phyloP scores from a whole-genome alignment of 164 flowering plant species.

The Amborella trichopoda region DNA sequence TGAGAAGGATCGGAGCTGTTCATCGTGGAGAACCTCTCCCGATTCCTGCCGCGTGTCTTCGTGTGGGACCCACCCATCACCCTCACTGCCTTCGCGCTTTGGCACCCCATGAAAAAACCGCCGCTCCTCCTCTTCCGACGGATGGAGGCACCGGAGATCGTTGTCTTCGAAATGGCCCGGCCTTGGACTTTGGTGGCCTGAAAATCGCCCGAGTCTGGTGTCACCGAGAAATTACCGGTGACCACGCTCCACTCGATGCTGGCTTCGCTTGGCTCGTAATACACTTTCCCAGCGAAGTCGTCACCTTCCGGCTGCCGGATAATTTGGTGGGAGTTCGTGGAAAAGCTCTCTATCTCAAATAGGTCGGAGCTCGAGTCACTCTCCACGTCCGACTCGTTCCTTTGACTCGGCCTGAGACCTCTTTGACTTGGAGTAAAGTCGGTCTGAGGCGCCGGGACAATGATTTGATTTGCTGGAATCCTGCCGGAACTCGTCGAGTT shows the following conservation, averaged over 20 bases:
- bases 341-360: slow-evolving; percentile 64
- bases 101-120: slow-evolving; percentile 33
- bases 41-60: no score
- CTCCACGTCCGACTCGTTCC: slow-evolving; percentile 18
- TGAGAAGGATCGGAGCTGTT: no score
- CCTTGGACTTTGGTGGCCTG: not conserved
- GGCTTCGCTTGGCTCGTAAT: slow-evolving; percentile 83
- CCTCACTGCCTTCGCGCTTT: slow-evolving; percentile 35
- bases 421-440: no score
- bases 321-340: slow-evolving; percentile 28
- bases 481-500: slow-evolving; percentile 7
- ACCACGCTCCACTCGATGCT: slow-evolving; percentile 79
- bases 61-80: slow-evolving; percentile 31
- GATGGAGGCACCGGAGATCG: not conserved
- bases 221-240: slow-evolving; percentile 45
- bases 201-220: slow-evolving; percentile 24
- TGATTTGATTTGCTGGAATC: not conserved
- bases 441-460: not conserved
- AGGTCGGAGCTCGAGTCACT: slow-evolving; percentile 85
- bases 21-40: no score
- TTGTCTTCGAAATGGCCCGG: not conserved
- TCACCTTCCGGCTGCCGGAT: slow-evolving; percentile 27
- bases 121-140: slow-evolving; percentile 7
- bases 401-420: not conserved
- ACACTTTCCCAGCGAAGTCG: slow-evolving; percentile 21